Base-by-base conservation (phyloP, 192 early-diverging fungal species). In the Radiomyces spectabilis region DNA sequence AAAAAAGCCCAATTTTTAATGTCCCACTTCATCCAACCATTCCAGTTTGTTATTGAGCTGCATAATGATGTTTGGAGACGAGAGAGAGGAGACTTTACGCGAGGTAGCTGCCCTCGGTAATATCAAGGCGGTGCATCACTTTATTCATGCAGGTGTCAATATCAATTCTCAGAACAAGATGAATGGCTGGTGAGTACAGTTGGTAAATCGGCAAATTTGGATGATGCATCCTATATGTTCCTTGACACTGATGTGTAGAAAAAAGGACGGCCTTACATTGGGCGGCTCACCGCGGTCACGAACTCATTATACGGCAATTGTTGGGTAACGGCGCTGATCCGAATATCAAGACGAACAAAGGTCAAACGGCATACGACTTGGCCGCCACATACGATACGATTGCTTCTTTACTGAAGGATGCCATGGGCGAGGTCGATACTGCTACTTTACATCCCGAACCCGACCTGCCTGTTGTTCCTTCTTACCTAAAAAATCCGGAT, bases 241-340 rank as follows among this genome's bases (percentile, higher is more conserved):
- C n/a, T n/a, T n/a, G n/a, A n/a, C n/a, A n/a, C n/a, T n/a, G n/a
- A n/a, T n/a, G n/a, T 30, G 26, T 21, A 16, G 29, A 35, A 38
- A 39, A 41, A 41, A 78, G 83, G 84, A 83, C 82, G 0, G 64
- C 82, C 19, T 55, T 94, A 2, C 85, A 89, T 55, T 94, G 89
- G 89, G 86, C 89, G 4, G 61, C 79, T 39, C 73, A 77, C 19
- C 77, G 87, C 47, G 78, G 81, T 10, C 77, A 92, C 56, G 57
- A 63, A 10, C 63, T 72, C 5, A 60, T 90, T 39, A 75, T 84
- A 1, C 69, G 66, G 1, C 43, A 73, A 8, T 61, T 93, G 41
- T 44, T 93, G 51, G 70, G 76, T 13, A 68, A 77, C 29, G 88
- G 89, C 12, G 92, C 92, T 5, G 58, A 78, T 22, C 41, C 62